Evolutionary conservation across 805 yeast species (phyloP).

Genomic region (Myxozyma kluyveri): DNA sequence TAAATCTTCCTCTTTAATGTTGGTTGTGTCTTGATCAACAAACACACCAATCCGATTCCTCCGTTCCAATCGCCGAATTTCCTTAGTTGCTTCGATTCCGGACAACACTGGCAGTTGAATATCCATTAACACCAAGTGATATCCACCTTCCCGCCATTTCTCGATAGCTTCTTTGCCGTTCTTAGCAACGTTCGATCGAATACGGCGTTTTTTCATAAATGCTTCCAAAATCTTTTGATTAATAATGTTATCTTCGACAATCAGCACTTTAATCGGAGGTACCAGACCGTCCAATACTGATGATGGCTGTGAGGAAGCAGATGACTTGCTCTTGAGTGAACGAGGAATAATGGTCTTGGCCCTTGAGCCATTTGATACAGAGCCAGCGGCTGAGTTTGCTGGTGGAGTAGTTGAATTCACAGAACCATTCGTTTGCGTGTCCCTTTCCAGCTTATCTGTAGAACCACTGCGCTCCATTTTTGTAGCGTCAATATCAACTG

Average conservation of each 20-base stretch:
- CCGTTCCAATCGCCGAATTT: conserved; percentile 79
- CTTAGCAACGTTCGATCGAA: conserved; percentile 80
- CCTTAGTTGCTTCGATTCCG: conserved; percentile 92
- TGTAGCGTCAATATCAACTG: too few relatives aligned
- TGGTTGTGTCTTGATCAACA: conserved; percentile 41
- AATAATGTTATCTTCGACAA: conserved; percentile 94
- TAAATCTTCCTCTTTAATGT: conserved; percentile 47
- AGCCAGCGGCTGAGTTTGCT: too few relatives aligned
- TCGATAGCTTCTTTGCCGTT: conserved; percentile 95
- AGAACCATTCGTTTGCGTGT: background rate
- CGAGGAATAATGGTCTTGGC: background rate
- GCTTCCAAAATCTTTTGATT: conserved; percentile 90
- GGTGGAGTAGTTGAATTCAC: too few relatives aligned
- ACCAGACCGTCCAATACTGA: conserved; percentile 53
- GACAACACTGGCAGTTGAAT: conserved; percentile 94
- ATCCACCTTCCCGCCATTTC: conserved; percentile 92
- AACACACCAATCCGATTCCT: conserved; percentile 72
- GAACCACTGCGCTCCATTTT: too few relatives aligned
- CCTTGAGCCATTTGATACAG: background rate
- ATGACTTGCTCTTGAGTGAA: conserved; percentile 3
- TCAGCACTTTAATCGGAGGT: conserved; percentile 84
- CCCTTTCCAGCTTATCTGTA: background rate
- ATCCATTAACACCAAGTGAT: conserved; percentile 93
- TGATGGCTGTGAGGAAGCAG: conserved; percentile 2
- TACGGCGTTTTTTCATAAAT: conserved; percentile 78